Conservation (phyloP, 2,329 filamentous ascomycete species). For the Botrytis aclada region DNA sequence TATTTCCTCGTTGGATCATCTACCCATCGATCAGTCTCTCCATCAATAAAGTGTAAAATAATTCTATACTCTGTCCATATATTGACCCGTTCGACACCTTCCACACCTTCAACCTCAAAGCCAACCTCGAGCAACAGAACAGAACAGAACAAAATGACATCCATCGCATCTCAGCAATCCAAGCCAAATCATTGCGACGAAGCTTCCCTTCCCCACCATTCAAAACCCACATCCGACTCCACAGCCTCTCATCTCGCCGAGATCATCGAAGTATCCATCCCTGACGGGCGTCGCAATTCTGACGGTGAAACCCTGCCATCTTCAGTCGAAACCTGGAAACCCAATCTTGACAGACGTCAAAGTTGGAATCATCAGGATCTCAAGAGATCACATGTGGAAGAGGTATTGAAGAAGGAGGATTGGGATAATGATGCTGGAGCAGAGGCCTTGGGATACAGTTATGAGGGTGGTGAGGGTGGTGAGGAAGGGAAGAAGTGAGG, state of each 20-base stretch:
- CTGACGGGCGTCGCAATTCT: conserved; percentile 31
- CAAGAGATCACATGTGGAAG: conserved; percentile 26
- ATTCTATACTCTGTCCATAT: neutral
- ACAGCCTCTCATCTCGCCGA: neutral
- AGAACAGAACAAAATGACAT: neutral
- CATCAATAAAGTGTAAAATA: neutral
- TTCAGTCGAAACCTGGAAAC: conserved; percentile 32
- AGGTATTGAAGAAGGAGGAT: conserved; percentile 1
- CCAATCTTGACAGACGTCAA: conserved; percentile 26
- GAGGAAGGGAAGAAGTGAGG: too few species aligned
- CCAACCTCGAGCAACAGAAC: neutral
- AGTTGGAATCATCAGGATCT: conserved; percentile 35
- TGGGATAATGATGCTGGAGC: conserved; percentile 1
- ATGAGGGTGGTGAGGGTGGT: neutral
- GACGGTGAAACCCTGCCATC: conserved; percentile 27
- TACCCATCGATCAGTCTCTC: neutral
- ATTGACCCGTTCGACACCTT: neutral
- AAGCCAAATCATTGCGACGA: neutral
- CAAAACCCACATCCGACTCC: neutral
- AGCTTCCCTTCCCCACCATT: neutral
- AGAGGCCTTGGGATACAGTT: neutral
- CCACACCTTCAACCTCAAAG: neutral
- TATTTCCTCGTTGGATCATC: neutral
- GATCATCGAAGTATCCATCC: conserved; percentile 19
- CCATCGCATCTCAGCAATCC: neutral